Base-by-base conservation (phyloP, 2,329 filamentous ascomycete genomes). In the Cytospora schulzeri region DNA sequence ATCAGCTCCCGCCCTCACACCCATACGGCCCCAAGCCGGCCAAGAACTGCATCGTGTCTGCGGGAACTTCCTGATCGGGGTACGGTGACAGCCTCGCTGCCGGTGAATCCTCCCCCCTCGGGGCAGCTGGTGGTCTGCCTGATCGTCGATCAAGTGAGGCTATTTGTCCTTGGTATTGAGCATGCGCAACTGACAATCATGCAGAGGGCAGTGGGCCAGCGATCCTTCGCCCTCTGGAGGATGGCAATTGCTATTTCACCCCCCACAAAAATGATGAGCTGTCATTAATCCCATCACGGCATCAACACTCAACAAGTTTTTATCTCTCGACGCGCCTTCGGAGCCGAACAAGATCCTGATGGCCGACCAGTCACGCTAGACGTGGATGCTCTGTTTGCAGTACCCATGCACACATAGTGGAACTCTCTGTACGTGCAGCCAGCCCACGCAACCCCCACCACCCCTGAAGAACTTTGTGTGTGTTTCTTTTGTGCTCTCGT, bases 311-410 rank as follows among this genome's bases (percentile, higher is more conserved):
- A 15, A 35, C 33, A 35, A 35, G 33, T 14, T 35, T 35, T 35
- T 35, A 15, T 15, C 52, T 54, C 22, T 31, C 50, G 48, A 26
- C 38, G 50, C 54, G 14, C 35, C 51, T 38, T 65, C 63, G 63
- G 63, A 53, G 57, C 63, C 63, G 63, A 63, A 58, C 60, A 57
- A 55, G 52, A 41, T 48, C 24, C 45, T 58, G 54, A 51, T 63
- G 29, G 57, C 63, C 63, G 59, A 65, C 9, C 60, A 31, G 54
- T 35, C 28, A 31, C 60, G 54, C 59, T 59, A 58, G 24, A 26
- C 48, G 52, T 56, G 60, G 60, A 31, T 62, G 3, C n/a, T 17
- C 35, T 52, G 59, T 26, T 38, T 38, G 29, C 60, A 31, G 29
- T 31, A 31, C 29, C 29, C 60, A 41, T 41, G 48, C 51, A 45